phyloP scores from a whole-genome alignment of 2,329 filamentous ascomycete species.

The Neonectria coccinea region DNA sequence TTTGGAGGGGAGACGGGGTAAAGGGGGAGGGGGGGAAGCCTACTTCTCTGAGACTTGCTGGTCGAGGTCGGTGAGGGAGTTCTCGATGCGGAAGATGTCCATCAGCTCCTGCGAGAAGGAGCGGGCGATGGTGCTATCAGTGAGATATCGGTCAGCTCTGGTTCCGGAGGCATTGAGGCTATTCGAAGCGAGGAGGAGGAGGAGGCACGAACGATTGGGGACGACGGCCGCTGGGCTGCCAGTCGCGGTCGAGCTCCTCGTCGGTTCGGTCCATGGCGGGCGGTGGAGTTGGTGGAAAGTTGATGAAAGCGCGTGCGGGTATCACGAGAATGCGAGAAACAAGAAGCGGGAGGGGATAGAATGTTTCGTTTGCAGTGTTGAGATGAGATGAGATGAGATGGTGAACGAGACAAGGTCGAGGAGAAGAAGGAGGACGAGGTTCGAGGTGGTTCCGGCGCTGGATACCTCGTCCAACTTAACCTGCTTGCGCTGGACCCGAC shows the following conservation, averaged over 20 bases:
- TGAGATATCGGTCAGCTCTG: constrained; percentile 29
- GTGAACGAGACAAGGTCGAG: background rate
- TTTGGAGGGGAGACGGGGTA: background rate
- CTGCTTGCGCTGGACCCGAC: background rate
- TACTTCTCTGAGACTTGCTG: constrained; percentile 86
- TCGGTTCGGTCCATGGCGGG: constrained; percentile 61
- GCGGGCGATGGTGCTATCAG: constrained; percentile 80
- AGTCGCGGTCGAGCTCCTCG: constrained; percentile 79
- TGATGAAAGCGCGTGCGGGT: background rate
- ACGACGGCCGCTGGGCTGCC: constrained; percentile 81
- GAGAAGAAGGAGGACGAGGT: background rate
- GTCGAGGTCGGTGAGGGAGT: constrained; percentile 78
- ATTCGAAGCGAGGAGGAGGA: constrained; percentile 67
- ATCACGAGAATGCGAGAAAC: constrained; percentile 6
- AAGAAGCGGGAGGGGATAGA: background rate
- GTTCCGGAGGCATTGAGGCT: background rate
- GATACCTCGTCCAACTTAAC: background rate
- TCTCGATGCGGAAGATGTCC: constrained; percentile 90
- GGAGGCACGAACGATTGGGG: constrained; percentile 81
- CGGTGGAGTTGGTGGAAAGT: constrained; percentile 2
- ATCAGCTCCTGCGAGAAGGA: constrained; percentile 89
- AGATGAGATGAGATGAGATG: background rate
- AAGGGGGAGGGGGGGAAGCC: constrained; percentile 45
- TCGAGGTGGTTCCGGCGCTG: constrained; percentile 3
- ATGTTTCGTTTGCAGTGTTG: background rate